phyloP scores from a whole-genome alignment of 129 eudicot species.

The Tanacetum coccineum region DNA sequence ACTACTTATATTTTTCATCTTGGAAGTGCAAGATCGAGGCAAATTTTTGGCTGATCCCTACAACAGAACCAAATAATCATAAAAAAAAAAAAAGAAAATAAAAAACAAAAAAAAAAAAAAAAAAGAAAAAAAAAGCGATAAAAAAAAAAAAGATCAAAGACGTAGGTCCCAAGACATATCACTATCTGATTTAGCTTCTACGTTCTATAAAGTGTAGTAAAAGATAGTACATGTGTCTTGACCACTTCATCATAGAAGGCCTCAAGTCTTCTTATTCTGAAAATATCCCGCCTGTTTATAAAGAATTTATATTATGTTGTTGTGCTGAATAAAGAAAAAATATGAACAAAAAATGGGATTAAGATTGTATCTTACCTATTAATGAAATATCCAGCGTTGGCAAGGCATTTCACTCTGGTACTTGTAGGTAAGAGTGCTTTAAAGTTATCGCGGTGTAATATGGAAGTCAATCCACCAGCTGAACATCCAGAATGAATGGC shows the following conservation, averaged over 20 bases:
- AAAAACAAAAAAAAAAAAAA: too few species aligned
- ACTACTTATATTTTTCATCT: conserved; percentile 43
- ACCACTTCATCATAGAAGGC: too few species aligned
- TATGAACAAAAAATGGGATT: not conserved
- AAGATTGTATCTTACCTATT: conserved; percentile 50
- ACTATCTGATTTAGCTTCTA: too few species aligned
- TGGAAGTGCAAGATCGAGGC: conserved; percentile 68
- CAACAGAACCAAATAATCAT: conserved; percentile 24
- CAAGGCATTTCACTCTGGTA: conserved; percentile 75
- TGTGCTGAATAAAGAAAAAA: not conserved
- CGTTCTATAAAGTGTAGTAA: not conserved
- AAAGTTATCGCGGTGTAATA: too few species aligned
- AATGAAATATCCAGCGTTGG: conserved; percentile 89
- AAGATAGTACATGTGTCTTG: conserved; percentile 56
- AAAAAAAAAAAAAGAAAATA: not conserved
- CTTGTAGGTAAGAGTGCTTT: too few species aligned
- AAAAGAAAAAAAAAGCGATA: too few species aligned
- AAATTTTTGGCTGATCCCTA: conserved; percentile 75
- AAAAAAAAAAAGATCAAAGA: too few species aligned
- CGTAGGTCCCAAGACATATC: too few species aligned
- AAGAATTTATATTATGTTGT: conserved; percentile 4
- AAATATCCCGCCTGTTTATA: conserved; percentile 69
- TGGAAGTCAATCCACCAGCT: too few species aligned
- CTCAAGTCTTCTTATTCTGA: too few species aligned
- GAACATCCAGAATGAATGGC: too few species aligned